A percentile compares a stretch with the other conserved stretches of the same genome.
Conservation (phyloP, 148 eudicot species). For the Camellia lanceoleosa region DNA sequence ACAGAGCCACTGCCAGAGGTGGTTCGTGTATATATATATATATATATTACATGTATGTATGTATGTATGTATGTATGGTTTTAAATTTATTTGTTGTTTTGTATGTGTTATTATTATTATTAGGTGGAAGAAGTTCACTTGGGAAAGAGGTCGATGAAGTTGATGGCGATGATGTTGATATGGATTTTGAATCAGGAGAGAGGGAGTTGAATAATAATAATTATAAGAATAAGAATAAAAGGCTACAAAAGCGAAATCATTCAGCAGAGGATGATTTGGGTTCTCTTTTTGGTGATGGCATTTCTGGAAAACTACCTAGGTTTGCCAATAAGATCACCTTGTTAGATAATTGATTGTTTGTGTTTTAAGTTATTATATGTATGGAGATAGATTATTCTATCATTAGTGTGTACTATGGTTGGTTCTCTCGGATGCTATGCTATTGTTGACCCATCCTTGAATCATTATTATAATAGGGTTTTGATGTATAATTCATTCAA, state of each 20-base stretch:
- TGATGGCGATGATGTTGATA: conserved; percentile 48
- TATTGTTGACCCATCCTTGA: no score
- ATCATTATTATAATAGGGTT: neutral
- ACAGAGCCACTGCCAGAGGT: conserved; percentile 27
- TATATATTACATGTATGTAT: neutral
- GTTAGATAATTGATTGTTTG: neutral
- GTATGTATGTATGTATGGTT: neutral
- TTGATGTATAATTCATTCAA: no score
- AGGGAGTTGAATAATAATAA: conserved; percentile 20
- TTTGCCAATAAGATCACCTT: conserved; percentile 80
- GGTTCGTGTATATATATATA: conserved; percentile 24
- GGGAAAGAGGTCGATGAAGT: conserved; percentile 59
- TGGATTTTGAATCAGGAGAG: conserved; percentile 48
- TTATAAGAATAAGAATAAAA: conserved; percentile 36
- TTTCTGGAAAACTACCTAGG: conserved; percentile 78
- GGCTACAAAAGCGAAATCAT: conserved; percentile 26
- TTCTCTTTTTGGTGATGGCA: conserved; percentile 80
- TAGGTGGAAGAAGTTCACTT: conserved; percentile 72
- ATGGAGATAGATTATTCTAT: no score
- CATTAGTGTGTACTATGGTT: no score
- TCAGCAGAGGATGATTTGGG: conserved; percentile 70
- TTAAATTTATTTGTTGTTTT: neutral
- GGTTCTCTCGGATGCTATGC: no score
- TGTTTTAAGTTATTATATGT: neutral
- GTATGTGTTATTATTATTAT: neutral